These are phyloP conservation scores for Parietichytrium sp. DNA, from an alignment of 108 stramenopile species.

Conservation along the genomic window DNA sequence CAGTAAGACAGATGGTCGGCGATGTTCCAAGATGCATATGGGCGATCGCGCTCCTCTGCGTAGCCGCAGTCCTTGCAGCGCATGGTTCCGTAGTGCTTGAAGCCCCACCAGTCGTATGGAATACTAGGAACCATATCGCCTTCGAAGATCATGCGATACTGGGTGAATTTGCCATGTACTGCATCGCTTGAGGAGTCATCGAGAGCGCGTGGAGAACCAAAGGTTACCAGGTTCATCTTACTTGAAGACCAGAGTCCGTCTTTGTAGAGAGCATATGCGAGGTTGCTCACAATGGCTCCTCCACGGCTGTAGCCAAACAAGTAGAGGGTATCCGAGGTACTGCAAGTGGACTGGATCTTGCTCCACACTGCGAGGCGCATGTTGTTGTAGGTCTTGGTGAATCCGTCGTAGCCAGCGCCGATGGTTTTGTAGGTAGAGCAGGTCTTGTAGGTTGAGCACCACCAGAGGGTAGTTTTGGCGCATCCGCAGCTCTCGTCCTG, in stretches of 20 bases:
- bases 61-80: not conserved
- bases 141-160: not conserved
- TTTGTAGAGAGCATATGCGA: not conserved
- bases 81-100: conserved; percentile 29
- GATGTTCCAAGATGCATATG: not conserved
- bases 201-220: conserved; percentile 9
- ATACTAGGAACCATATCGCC: not conserved
- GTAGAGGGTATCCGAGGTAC: not conserved
- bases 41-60: not conserved
- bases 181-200: not conserved
- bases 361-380: not conserved
- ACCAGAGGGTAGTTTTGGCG: not conserved
- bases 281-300: not conserved
- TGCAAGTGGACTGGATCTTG: not conserved
- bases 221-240: not conserved
- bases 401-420: not conserved
- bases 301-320: conserved; percentile 19
- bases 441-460: conserved; percentile 2
- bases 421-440: not conserved
- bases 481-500: conserved; percentile 1
- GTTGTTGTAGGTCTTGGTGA: not conserved
- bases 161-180: not conserved
- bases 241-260: not conserved
- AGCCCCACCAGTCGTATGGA: conserved; percentile 30
- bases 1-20: not conserved